Base-by-base conservation (phyloP, 441 rosid genomes). In the Gossypium schwendimanii region DNA sequence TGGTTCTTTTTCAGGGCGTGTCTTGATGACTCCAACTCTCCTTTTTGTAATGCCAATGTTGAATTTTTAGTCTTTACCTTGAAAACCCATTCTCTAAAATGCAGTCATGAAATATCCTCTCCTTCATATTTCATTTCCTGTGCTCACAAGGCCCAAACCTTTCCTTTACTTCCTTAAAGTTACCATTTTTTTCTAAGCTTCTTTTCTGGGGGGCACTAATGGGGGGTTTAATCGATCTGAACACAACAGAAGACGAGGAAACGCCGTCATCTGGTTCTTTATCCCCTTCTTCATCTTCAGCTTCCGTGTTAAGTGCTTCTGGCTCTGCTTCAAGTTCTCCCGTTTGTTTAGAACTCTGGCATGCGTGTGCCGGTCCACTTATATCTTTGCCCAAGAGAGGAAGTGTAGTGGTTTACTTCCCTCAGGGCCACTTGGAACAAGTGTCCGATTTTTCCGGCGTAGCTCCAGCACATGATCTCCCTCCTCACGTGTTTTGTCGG, bases 331-430 rank as follows among this genome's bases (percentile, higher is more conserved):
- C 86, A 57, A 83, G 90, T 15, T 59, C 67, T 45, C 28, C 71
- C 2, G 91, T 94, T 18, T 94, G 97, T 80, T 73, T 91, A 79
- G 98, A 94, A 88, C 90, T 94, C 10, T 94, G 98, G 98, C 98
- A 94, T 72, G 99, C 99, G 63, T 94, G 99, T 79, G 98, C 99
- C 17, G 99, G 99, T 55, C 99, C 99, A 44, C 88, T 91, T 0
- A 86, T 88, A 69, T 91, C 98, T 52, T 84, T 94, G 63, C 99
- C 98, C 0, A 89, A 83, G 90, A 89, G 77, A 83, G 95, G 97
- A 57, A 83, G 87, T 79, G 72, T 84, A 53, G 94, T 92, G 44
- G 93, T 89, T 71, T 94, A 94, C 85, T 87, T 92, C 74, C 99
- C 94, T 59, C 99, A 92, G 81, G 99, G 99, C 4, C 98, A 94